Evolutionary conservation across 1,284 basidiomycete species (phyloP).

Genomic region (Moesziomyces antarcticus): DNA sequence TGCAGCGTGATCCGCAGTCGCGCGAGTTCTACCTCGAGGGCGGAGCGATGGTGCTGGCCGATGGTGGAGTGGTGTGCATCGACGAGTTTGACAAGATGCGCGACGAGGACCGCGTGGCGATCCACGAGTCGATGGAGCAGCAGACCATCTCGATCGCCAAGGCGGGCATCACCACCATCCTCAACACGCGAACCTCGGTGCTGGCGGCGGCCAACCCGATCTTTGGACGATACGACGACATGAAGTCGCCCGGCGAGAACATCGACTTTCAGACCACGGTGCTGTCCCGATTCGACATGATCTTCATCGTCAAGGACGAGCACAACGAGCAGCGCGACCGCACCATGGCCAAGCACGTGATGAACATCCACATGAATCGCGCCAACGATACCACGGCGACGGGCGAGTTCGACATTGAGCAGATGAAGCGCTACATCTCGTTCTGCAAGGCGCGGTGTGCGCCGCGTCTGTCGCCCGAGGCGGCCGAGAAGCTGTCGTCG

Average conservation of each 20-base stretch:
- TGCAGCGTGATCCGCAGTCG: constrained; percentile 90
- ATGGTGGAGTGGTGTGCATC: constrained; percentile 98
- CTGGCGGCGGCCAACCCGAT: constrained; percentile 98
- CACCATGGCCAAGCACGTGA: constrained; percentile 95
- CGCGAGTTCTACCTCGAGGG: constrained; percentile 99
- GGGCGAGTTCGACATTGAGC: constrained; percentile 96
- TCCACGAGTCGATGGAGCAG: constrained; percentile 99
- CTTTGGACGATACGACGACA: constrained; percentile 97
- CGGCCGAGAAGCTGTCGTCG: constrained; percentile 94
- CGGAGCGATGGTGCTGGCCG: constrained; percentile 98
- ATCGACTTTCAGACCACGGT: constrained; percentile 99
- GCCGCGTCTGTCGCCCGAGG: constrained; percentile 88
- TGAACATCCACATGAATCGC: constrained; percentile 98
- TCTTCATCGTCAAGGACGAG: constrained; percentile 98
- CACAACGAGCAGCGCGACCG: constrained; percentile 94
- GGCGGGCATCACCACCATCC: constrained; percentile 96
- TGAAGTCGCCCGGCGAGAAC: constrained; percentile 95
- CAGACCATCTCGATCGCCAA: constrained; percentile 99
- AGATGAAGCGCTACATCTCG: constrained; percentile 97
- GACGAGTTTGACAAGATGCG: constrained; percentile 99
- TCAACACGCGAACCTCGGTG: constrained; percentile 95
- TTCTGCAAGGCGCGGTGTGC: constrained; percentile 98
- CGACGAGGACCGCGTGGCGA: constrained; percentile 97
- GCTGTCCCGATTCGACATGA: constrained; percentile 99
- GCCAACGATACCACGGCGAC: constrained; percentile 72